Evolutionary conservation across 345 rosid species (phyloP), one percentile per base, ranked within the genome.

Genomic region (Populus pruinosa): DNA sequence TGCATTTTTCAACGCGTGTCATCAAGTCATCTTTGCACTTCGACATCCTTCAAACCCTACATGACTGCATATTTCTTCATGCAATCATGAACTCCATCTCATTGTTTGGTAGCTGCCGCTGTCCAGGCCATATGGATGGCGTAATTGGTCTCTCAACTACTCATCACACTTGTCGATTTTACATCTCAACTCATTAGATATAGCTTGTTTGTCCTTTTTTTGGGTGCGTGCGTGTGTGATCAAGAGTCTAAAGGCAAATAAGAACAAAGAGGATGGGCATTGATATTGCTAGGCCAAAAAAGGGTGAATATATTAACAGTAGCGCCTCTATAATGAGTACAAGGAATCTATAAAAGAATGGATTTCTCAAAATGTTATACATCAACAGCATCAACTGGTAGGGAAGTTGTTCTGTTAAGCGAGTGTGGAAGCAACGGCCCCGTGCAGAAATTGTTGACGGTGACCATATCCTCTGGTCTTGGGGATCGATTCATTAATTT

Each of bases 341-440:
- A 78, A 50, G 31, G 27, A 77, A 72, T 72, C 79, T 63, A 76
- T 75, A 80, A 86, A 86, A 85, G 86, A 86, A 82, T 83, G 73
- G 16, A 79, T 53, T 59, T 80, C 66, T 76, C 59, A 76, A 81
- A 8, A 68, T 64, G 31, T 82, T 83, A 85, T 79, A 82, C 74
- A 80, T 87, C 85, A 83, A 87, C 87, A 66, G 94, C 89, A 81
- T 90, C 96, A 59, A 89, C 91, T 3, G 91, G 95, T 9, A 91
- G 89, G 63, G 98, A 90, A 72, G 87, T 82, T 56, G 97, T 83
- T 75, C 90, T 89, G 68, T 88, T 85, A 61, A 91, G 88, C 47
- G 90, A 85, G 63, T 82, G 75, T 41, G 93, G 90, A 77, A 83
- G 74, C 53, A 88, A 72, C 61, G 85, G 83, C 17, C 83, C 86